Base-by-base conservation (phyloP, 2,329 filamentous ascomycete species). In the Aspergillus flavus region DNA sequence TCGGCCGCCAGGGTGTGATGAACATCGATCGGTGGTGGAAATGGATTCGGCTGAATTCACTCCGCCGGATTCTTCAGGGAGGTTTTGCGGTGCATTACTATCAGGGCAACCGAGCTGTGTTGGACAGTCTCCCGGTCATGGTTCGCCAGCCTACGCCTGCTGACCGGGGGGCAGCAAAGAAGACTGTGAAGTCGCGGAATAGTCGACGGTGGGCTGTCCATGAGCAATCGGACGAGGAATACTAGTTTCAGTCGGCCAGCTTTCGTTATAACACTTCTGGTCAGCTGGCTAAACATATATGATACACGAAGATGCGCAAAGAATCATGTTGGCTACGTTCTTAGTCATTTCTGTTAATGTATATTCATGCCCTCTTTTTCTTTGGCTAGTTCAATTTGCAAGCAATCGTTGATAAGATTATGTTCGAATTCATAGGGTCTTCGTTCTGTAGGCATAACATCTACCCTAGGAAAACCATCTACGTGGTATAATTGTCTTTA, bases 21-120 rank as follows among this genome's bases (percentile, higher is more conserved):
- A 83, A 80, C 57, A 87, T 92, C 57, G 88, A 92, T 75, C 84
- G 85, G 67, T 92, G 90, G 90, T 92, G 89, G 89, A 92, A 92
- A 76, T 79, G 91, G 69, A 82, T 87, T 68, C 82, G 89, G 34
- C 76, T 91, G 57, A 86, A 88, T 64, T 84, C 85, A 3, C 76
- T 92, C 59, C 84, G 87, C 71, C 78, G 88, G 45, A 78, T 88
- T 34, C 77, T 91, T 46, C 85, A 86, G 62, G 84, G 85, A 16
- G 88, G 88, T 0, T 89, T 90, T 67, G 75, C 87, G 53, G 82
- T 82, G 57, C 88, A 90, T 76, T 90, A 89, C 72, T 80, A 75
- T 58, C 83, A 87, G 71, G 80, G 82, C 52, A 90, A 90, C 70
- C 81, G 84, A 64, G 83, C 86, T 21, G 84, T 90, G 6, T 83